phyloP scores from a whole-genome alignment of 495 filamentous ascomycete species.

The Hypoxylon fuscum region DNA sequence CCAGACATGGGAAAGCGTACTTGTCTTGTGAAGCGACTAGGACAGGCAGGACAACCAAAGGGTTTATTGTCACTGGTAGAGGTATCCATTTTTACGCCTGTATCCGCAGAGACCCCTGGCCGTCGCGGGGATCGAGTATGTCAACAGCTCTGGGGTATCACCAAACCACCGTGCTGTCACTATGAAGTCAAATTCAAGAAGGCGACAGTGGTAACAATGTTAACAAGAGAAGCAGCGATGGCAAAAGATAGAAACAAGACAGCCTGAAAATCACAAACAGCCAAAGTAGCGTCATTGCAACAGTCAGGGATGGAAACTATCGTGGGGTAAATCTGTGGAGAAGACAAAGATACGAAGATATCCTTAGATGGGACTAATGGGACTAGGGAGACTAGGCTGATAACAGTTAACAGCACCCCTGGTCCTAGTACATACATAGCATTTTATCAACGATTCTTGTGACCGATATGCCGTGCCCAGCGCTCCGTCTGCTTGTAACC shows the following conservation, averaged over 20 bases:
- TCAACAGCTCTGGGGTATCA: background rate
- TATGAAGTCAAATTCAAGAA: background rate
- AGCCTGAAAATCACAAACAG: background rate
- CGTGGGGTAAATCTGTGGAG: background rate
- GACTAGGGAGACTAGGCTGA: background rate
- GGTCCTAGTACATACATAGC: too few relatives aligned
- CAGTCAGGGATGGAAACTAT: background rate
- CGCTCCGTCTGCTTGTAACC: too few relatives aligned
- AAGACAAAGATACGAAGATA: conserved; percentile 1
- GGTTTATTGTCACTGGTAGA: background rate
- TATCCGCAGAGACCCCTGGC: background rate
- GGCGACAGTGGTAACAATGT: background rate
- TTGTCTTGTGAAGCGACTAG: background rate
- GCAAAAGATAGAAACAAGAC: background rate
- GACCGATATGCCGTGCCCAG: too few relatives aligned
- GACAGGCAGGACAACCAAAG: background rate
- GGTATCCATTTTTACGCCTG: background rate
- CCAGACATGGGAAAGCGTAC: background rate
- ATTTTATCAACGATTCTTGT: too few relatives aligned
- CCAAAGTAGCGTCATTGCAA: too few relatives aligned
- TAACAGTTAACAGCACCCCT: background rate
- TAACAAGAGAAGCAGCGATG: background rate
- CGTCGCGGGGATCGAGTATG: background rate
- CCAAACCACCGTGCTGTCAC: background rate
- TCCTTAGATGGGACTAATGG: background rate